phyloP scores from a whole-genome alignment of 1,284 basidiomycete species.

The Dichomitus squalens region DNA sequence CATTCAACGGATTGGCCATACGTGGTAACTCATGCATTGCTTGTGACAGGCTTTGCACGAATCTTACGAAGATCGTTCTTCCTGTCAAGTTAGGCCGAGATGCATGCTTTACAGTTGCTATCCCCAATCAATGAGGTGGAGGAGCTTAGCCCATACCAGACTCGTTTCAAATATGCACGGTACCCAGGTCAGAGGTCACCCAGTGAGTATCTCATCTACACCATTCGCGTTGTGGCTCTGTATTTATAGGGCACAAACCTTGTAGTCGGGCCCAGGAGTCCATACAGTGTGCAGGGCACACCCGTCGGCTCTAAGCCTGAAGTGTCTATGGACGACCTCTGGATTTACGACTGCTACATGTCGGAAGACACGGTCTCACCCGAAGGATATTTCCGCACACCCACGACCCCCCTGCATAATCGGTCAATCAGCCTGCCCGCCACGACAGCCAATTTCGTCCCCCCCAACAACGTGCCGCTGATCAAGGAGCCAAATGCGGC shows the following conservation, averaged over 20 bases:
- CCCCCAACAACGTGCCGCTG: constrained; percentile 12
- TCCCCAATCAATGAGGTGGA: constrained; percentile 22
- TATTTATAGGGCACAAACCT: not conserved
- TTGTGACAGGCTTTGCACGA: not conserved
- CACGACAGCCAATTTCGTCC: constrained; percentile 12
- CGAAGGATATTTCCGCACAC: constrained; percentile 17
- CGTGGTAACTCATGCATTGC: not conserved
- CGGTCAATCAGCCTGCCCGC: constrained; percentile 19
- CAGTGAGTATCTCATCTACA: constrained; percentile 5
- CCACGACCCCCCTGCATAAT: constrained; percentile 17
- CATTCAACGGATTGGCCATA: not conserved
- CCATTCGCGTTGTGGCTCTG: not conserved
- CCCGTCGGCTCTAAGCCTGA: constrained; percentile 3
- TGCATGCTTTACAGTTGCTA: constrained; percentile 17
- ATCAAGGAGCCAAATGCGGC: constrained; percentile 12
- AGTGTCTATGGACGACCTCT: constrained; percentile 18
- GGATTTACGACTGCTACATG: constrained; percentile 26
- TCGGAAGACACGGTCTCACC: constrained; percentile 19
- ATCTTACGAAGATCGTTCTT: not conserved
- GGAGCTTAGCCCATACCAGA: constrained; percentile 19
- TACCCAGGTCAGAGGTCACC: constrained; percentile 16
- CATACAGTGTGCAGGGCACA: constrained; percentile 17
- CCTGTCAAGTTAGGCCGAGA: not conserved
- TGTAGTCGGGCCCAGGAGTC: constrained; percentile 8
- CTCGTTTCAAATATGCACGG: constrained; percentile 8